Evolutionary conservation across 768 basidiomycete genomes (phyloP), one percentile per base, ranked within the genome.

Genomic region (Termitomyces sp.): DNA sequence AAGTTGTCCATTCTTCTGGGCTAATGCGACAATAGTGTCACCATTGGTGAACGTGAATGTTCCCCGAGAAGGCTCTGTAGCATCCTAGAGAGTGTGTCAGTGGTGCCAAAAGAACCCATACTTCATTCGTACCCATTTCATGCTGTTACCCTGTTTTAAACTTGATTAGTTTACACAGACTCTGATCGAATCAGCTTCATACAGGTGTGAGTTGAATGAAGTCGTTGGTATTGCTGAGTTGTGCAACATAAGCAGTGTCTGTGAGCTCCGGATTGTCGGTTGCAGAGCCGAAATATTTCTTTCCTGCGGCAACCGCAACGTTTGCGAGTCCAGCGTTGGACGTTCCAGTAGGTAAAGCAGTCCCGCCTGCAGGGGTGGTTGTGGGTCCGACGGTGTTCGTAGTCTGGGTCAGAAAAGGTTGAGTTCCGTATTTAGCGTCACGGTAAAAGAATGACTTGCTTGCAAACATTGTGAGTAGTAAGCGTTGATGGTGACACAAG

Each of bases 71-170:
- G 78, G 79, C 60, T 84, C 82, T 23, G 81, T 83, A 6, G 80
- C 76, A 60, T 81, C 80, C 82, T 83, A 47, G 6, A 23, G 34
- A 38, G 7, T n/a, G n/a, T n/a, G n/a, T 23, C 34, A 44, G 25
- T 19, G 19, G 7, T 37, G 27, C 21, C 27, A 9, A 11, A n/a
- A 35, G n/a, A 21, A 46, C 5, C 16, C 16, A 58, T 27, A 11
- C 44, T 0, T 41, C 7, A 25, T 40, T n/a, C 69, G 29, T 58
- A 80, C 82, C 82, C 82, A 84, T 77, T 84, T 85, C 81, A 84
- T 81, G 59, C 74, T 76, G 62, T 82, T 82, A 14, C 72, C 71
- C 72, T 73, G 42, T 32, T 21, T 52, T 29, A 5, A 29, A 31
- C 4, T 16, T 21, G 14, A 32, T 34, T n/a, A 47, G 29, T 54